Percentiles rank a stretch among this genome's conserved stretches.
phyloP scores from a whole-genome alignment of 2,329 filamentous ascomycete genomes.

The Ilyonectria sp. region DNA sequence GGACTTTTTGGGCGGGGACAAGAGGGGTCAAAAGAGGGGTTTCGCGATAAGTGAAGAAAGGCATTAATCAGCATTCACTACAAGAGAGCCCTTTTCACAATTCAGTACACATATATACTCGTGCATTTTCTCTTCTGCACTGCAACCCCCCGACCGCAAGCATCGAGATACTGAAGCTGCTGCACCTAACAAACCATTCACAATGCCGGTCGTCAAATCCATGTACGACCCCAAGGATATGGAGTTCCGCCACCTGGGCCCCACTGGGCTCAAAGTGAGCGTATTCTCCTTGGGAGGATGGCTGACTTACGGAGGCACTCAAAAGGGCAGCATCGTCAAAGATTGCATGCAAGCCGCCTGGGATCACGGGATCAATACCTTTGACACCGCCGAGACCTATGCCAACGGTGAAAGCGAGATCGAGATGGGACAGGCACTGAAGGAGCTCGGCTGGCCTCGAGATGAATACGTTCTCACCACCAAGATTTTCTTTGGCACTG shows the following conservation, averaged over 20 bases:
- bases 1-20: no score
- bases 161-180: no score
- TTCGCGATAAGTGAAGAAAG: no score
- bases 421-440: slow-evolving; percentile 73
- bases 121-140: no score
- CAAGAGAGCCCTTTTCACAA: no score
- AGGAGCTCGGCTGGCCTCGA: slow-evolving; percentile 71
- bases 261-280: slow-evolving; percentile 48
- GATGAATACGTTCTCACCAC: slow-evolving; percentile 72
- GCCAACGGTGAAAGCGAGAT: slow-evolving; percentile 74
- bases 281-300: slow-evolving; percentile 47
- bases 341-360: slow-evolving; percentile 73
- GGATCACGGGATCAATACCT: slow-evolving; percentile 73
- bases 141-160: no score
- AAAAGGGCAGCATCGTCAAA: slow-evolving; percentile 72
- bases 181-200: no score
- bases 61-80: no score
- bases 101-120: no score
- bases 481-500: slow-evolving; percentile 50
- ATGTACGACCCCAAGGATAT: slow-evolving; percentile 47
- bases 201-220: slow-evolving; percentile 40
- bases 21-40: no score
- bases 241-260: slow-evolving; percentile 46
- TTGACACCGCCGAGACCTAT: slow-evolving; percentile 72
- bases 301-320: slow-evolving; percentile 63